Conservation (phyloP, 345 rosid species). For the Fremontodendron californicum region DNA sequence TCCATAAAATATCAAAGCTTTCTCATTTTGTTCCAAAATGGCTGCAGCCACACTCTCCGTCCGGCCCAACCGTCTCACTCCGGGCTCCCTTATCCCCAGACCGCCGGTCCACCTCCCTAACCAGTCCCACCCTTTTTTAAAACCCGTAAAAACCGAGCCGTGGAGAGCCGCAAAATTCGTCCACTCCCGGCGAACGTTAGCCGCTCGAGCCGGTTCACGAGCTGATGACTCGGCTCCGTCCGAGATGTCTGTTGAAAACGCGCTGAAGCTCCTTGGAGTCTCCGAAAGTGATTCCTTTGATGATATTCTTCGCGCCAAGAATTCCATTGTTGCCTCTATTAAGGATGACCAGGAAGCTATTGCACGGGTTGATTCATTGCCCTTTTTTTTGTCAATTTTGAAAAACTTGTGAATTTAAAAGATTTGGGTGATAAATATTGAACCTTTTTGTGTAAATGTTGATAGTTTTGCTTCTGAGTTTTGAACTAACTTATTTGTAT, state of each 20-base stretch:
- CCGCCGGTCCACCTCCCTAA: constrained; percentile 22
- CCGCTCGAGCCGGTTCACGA: constrained; percentile 55
- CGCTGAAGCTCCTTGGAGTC: constrained; percentile 89
- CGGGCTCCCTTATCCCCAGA: constrained; percentile 35
- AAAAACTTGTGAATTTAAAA: background rate
- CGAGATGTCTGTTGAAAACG: constrained; percentile 95
- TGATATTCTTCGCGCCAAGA: constrained; percentile 93
- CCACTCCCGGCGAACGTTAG: constrained; percentile 37
- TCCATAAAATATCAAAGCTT: background rate
- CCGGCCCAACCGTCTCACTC: constrained; percentile 52
- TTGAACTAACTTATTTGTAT: background rate
- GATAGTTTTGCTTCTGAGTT: background rate
- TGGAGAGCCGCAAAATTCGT: constrained; percentile 37
- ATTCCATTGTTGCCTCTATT: constrained; percentile 59
- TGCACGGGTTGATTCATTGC: constrained; percentile 52
- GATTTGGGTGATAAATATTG: background rate
- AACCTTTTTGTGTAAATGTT: background rate
- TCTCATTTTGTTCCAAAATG: constrained; percentile 27
- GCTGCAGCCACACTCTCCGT: constrained; percentile 76
- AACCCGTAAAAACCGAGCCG: constrained; percentile 28
- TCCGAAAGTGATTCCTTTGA: constrained; percentile 83
- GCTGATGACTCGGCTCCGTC: constrained; percentile 87
- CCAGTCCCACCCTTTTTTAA: constrained; percentile 7
- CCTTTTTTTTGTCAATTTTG: background rate
- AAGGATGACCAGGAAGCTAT: constrained; percentile 73